These are phyloP conservation scores for Ophiostoma fasciatum DNA, from an alignment of 2,329 filamentous ascomycete species.

Conservation along the genomic window DNA sequence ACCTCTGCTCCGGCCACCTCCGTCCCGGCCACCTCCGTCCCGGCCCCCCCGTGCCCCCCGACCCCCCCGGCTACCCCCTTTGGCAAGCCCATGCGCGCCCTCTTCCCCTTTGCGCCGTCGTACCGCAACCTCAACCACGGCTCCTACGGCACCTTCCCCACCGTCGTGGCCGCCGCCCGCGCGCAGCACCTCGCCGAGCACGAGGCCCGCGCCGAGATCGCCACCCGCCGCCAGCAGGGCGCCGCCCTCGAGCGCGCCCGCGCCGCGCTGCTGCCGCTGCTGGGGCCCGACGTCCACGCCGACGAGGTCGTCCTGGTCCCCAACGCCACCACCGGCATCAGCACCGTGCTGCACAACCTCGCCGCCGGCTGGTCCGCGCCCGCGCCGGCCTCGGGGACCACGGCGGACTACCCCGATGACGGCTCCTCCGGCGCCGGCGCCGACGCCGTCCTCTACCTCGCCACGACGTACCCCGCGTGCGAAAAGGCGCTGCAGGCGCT, in stretches of 20 bases:
- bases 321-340: constrained; percentile 56
- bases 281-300: constrained; percentile 22
- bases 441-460: constrained; percentile 54
- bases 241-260: constrained; percentile 41
- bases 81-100: constrained; percentile 16
- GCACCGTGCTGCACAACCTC: constrained; percentile 53
- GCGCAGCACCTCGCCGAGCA: constrained; percentile 37
- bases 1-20: not conserved
- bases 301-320: constrained; percentile 51
- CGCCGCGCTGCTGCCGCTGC: constrained; percentile 38
- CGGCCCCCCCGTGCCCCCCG: not conserved
- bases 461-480: constrained; percentile 52
- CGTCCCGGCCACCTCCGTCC: not conserved
- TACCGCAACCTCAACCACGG: constrained; percentile 27
- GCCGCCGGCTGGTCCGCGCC: constrained; percentile 9
- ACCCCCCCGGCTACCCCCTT: constrained; percentile 2
- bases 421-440: constrained; percentile 19
- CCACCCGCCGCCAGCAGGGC: constrained; percentile 46
- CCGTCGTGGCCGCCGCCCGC: constrained; percentile 34
- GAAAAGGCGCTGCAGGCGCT: constrained; percentile 47
- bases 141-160: constrained; percentile 54
- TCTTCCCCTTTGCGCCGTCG: constrained; percentile 18
- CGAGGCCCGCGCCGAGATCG: constrained; percentile 49
- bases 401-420: constrained; percentile 44
- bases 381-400: constrained; percentile 32